Evolutionary conservation across 2,329 filamentous ascomycete genomes (phyloP), one percentile per base, ranked within the genome.

Genomic region (Ceratocystis eucalypticola): DNA sequence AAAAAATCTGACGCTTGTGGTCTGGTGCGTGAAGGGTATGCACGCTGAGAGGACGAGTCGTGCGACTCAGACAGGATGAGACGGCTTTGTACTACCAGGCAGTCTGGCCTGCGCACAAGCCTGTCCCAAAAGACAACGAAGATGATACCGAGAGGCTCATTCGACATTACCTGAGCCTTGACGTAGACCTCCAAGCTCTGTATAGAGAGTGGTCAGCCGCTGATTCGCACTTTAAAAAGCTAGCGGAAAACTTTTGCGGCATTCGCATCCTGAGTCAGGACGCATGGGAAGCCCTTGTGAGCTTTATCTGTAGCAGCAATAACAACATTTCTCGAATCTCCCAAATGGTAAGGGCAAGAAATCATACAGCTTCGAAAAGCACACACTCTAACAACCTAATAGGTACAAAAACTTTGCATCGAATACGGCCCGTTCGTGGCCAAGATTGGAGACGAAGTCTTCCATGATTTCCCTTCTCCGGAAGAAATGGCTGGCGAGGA

Each of bases 261-360:
- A 88, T 99, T 66, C 86, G 94, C 25, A 96, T 99, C 70, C 78
- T 99, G 57, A 89, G 88, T 71, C 94, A 99, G 77, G 92, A 96
- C 78, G 87, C 93, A 0, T 99, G 95, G 94, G 94, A 99, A 75
- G 86, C 94, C 0, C 80, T 99, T 25, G 80, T 99, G 28, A 87
- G 88, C 66, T 99, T 99, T 76, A 99, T 99, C 70, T 99, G 94
- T 80, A 96, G 92, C 76, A 96, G 91, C 76, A 99, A 99, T 77
- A 99, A 99, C 77, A 96, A 99, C 74, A 99, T 99, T 68, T 83
- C 87, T 1, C 85, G 94, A 48, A 99, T 99, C 74, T 93, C 89
- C 4, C 89, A 95, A 76, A 99, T 99, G 94, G 91, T 88, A 72
- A 69, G 73, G 46, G 53, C 10, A 15, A 28, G 15, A 20, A 17